Percentiles rank a stretch among this genome's conserved stretches.
Conservation (phyloP, 2,329 filamentous ascomycete genomes). For the Orbilia javanica region DNA sequence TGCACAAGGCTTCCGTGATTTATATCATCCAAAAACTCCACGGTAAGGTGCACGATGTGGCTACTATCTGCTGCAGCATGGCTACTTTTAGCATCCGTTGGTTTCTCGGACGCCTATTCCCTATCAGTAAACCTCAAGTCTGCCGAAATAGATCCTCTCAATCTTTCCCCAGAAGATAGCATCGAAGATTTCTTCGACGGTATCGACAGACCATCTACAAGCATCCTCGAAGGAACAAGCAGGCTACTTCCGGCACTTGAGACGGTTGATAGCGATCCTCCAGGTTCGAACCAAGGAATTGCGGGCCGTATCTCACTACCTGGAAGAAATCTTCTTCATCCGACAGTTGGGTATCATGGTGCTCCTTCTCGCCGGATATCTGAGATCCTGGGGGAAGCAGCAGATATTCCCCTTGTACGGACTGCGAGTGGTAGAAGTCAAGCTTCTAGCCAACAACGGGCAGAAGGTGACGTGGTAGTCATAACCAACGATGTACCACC, state of each 20-base stretch:
- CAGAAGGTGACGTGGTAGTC: not conserved
- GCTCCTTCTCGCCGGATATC: constrained; percentile 4
- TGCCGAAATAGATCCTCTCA: not conserved
- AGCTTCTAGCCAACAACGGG: not conserved
- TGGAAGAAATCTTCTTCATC: not conserved
- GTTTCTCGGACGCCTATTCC: not conserved
- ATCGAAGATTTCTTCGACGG: constrained; percentile 19
- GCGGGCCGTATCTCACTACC: constrained; percentile 37
- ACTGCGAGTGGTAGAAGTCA: constrained; percentile 6
- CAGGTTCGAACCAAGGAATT: constrained; percentile 3
- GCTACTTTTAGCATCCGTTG: not conserved
- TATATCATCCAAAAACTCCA: not conserved
- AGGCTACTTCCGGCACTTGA: constrained; percentile 12
- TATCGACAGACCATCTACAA: not conserved
- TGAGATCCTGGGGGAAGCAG: constrained; percentile 16
- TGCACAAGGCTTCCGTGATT: no score
- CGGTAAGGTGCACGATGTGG: not conserved
- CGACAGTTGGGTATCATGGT: constrained; percentile 33
- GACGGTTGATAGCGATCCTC: not conserved
- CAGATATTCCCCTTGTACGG: not conserved
- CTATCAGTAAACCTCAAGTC: not conserved
- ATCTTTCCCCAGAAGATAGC: constrained; percentile 10
- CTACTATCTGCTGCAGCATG: not conserved
- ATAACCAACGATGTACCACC: not conserved
- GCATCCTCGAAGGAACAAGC: not conserved